phyloP scores from a whole-genome alignment of 768 basidiomycete species.

The Boletus vermiculosoides region DNA sequence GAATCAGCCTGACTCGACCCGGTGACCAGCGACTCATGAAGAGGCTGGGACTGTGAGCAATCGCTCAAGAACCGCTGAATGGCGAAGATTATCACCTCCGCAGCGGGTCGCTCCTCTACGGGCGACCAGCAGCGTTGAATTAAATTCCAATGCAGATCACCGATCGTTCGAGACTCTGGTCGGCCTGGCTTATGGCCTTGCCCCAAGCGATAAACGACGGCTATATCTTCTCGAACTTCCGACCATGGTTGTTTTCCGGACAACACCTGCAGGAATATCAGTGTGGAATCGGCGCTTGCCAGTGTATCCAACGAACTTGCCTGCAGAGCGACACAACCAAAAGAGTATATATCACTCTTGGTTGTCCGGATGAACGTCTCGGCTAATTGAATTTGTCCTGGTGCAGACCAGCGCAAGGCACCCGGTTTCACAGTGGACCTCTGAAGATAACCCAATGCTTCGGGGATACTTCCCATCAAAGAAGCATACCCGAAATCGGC shows the following conservation, averaged over 20 bases:
- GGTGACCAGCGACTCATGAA: neutral
- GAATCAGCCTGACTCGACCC: no score
- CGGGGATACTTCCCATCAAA: conserved; percentile 15
- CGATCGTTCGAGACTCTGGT: neutral
- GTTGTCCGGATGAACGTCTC: neutral
- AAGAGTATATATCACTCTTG: neutral
- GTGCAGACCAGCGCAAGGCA: conserved; percentile 44
- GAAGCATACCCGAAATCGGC: conserved; percentile 38
- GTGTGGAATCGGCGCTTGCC: neutral
- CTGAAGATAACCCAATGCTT: conserved; percentile 4
- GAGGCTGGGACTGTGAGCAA: neutral
- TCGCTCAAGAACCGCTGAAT: neutral
- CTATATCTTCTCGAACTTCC: neutral
- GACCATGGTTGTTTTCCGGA: conserved; percentile 17
- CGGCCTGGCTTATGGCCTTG: neutral
- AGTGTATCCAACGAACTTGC: conserved; percentile 7
- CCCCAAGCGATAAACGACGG: conserved; percentile 6
- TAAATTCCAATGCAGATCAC: conserved; percentile 6
- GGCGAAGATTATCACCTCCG: neutral
- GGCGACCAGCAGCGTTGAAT: neutral
- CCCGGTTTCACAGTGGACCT: conserved; percentile 28
- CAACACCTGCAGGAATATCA: conserved; percentile 19
- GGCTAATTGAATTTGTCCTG: conserved; percentile 30
- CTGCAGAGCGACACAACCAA: no score
- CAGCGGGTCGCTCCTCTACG: no score